Base-by-base conservation (phyloP, 768 basidiomycete genomes). In the Lentinula detonsa region DNA sequence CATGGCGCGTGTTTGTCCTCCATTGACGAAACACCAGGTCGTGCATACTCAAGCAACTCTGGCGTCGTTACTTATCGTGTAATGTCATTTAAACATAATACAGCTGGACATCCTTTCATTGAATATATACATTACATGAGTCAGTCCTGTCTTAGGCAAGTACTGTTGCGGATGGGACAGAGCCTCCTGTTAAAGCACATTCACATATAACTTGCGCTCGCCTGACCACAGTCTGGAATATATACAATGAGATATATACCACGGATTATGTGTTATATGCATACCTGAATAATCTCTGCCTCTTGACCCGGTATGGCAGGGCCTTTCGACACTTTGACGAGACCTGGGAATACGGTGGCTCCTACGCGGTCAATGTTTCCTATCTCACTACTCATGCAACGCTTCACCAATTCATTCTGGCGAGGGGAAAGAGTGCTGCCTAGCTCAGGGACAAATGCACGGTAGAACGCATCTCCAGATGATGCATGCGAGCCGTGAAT, bases 191-290 rank as follows among this genome's bases (percentile, higher is more conserved):
- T 69, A 92, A 73, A 1, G 91, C 91, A 68, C 90, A 95, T 72
- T 91, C 88, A 66, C 92, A 94, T 50, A 93, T 85, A 13, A 92
- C 92, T 72, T 93, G 93, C 15, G 93, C 91, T 57, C 92, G 77
- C 62, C 91, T 74, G 10, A 95, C 90, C 49, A 93, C 87, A 16
- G 84, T 87, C 79, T 83, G 66, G 53, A 8, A 51, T 28, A 35
- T 28, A 35, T 48, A 57, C 28, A 28, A 61, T 56, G 46, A 33
- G 48, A 40, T 33, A 56, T 46, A 49, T 57, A n/a, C 39, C 39
- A 0, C 18, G 4, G 11, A 40, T 18, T 9, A 16, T 8, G 21
- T 21, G 18, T 56, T 5, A 15, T 49, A 62, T 39, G 37, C 64
- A 62, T 58, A 79, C 79, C 72, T 89, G 89, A 49, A 80, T 68